Evolutionary conservation across 352 stramenopile species (phyloP).

Genomic region (Globisporangium radiosum): DNA sequence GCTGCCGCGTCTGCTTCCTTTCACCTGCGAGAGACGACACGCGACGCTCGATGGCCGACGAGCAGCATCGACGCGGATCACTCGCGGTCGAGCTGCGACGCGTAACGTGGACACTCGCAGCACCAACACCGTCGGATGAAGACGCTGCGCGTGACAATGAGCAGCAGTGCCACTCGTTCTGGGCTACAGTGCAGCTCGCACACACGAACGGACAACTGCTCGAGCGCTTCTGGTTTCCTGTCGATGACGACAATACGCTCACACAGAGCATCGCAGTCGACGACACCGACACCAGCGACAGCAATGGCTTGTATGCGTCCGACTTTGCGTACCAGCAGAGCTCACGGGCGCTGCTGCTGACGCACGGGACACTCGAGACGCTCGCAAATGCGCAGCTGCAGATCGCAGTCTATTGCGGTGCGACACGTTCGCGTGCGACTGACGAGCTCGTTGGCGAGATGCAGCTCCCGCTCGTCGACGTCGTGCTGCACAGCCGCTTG

Average conservation of each 20-base stretch:
- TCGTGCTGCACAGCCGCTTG: conserved; percentile 17
- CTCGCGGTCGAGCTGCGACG: conserved; percentile 33
- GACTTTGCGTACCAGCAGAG: conserved; percentile 42
- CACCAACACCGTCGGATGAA: neutral
- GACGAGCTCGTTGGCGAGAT: conserved; percentile 33
- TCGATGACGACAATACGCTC: conserved; percentile 43
- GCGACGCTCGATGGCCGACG: too few relatives aligned
- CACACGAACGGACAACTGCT: conserved; percentile 17
- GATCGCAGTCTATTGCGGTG: conserved; percentile 35
- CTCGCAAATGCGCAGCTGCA: conserved; percentile 30
- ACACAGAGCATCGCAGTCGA: conserved; percentile 27
- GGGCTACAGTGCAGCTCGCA: conserved; percentile 35
- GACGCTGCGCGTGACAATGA: neutral
- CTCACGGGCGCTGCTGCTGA: conserved; percentile 33
- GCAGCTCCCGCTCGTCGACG: conserved; percentile 26
- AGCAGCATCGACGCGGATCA: conserved; percentile 12
- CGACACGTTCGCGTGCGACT: conserved; percentile 16
- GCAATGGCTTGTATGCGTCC: neutral
- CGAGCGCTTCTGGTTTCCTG: conserved; percentile 44
- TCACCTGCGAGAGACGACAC: too few relatives aligned
- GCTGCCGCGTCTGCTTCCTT: too few relatives aligned
- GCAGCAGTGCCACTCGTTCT: conserved; percentile 18
- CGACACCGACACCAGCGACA: neutral
- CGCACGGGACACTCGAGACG: conserved; percentile 24
- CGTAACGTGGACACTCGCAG: conserved; percentile 18